These are phyloP conservation scores for Microglena sp. DNA, from an alignment of 139 green algal genomes.

Conservation along the genomic window DNA sequence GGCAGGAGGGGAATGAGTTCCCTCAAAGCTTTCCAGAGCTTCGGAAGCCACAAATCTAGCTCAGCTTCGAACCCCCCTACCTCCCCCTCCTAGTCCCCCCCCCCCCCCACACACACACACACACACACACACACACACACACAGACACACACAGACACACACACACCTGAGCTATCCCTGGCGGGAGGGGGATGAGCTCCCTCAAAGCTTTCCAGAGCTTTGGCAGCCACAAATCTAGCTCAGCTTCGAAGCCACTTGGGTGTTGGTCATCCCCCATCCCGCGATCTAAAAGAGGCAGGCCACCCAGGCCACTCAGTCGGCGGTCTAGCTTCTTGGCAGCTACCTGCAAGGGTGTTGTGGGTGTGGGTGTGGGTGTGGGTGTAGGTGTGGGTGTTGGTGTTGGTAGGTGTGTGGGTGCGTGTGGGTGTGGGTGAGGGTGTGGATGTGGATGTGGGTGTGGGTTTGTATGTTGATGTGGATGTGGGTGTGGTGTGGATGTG, in stretches of 20 bases:
- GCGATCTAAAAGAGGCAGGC: slow-evolving; percentile 36
- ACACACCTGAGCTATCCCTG: slow-evolving; percentile 28
- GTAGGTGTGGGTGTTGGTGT: background rate
- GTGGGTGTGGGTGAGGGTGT: background rate
- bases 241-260: slow-evolving; percentile 72
- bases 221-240: slow-evolving; percentile 78
- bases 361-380: background rate
- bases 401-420: background rate
- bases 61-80: slow-evolving; percentile 75
- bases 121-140: slow-evolving; percentile 10
- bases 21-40: slow-evolving; percentile 54
- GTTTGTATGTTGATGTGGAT: too few species aligned
- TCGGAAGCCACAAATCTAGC: slow-evolving; percentile 77
- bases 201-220: slow-evolving; percentile 54
- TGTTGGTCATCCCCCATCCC: slow-evolving; percentile 88
- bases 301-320: slow-evolving; percentile 75
- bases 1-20: slow-evolving; percentile 34
- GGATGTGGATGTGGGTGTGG: background rate
- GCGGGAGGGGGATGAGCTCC: slow-evolving; percentile 34
- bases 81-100: too few species aligned
- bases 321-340: slow-evolving; percentile 82
- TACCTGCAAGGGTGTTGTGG: slow-evolving; percentile 31
- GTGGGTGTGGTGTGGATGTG: too few species aligned
- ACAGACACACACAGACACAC: slow-evolving; percentile 8
- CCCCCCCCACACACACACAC: slow-evolving; percentile 11